phyloP scores from a whole-genome alignment of 495 filamentous ascomycete genomes.

The Pseudomonodictys pantanalensis region DNA sequence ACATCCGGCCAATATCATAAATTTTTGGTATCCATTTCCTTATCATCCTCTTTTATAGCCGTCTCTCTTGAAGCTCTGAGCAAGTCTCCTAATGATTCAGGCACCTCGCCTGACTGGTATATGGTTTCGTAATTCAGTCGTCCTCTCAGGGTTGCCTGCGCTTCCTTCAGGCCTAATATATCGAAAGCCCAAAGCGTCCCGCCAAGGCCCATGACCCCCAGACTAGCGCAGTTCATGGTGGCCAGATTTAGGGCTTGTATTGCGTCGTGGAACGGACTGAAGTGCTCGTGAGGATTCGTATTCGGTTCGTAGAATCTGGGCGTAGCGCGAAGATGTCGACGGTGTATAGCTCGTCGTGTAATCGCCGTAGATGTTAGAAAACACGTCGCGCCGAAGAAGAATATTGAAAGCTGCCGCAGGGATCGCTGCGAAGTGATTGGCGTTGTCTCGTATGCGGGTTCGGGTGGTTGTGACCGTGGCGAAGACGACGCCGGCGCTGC shows the following conservation, averaged over 20 bases:
- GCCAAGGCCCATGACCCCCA: slow-evolving; percentile 66
- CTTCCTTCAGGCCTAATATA: slow-evolving; percentile 66
- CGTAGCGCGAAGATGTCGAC: slow-evolving; percentile 51
- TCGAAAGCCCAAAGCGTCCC: slow-evolving; percentile 68
- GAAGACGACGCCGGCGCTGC: slow-evolving; percentile 13
- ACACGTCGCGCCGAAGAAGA: slow-evolving; percentile 71
- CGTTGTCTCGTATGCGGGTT: slow-evolving; percentile 26
- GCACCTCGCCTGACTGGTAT: slow-evolving; percentile 52
- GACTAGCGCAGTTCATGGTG: slow-evolving; percentile 71
- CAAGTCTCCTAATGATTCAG: slow-evolving; percentile 65
- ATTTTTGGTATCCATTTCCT: slow-evolving; percentile 11
- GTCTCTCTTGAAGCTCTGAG: slow-evolving; percentile 59
- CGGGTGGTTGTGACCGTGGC: slow-evolving; percentile 11
- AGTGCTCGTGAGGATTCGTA: slow-evolving; percentile 32
- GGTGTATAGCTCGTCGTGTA: slow-evolving; percentile 64
- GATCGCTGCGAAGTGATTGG: slow-evolving; percentile 44
- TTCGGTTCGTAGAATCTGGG: slow-evolving; percentile 64
- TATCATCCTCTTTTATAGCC: slow-evolving; percentile 35
- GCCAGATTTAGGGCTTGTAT: slow-evolving; percentile 78
- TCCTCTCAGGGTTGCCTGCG: slow-evolving; percentile 54
- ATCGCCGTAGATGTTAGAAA: slow-evolving; percentile 63
- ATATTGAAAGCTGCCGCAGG: slow-evolving; percentile 54
- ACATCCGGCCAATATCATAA: slow-evolving; percentile 18
- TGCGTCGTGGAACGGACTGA: slow-evolving; percentile 60
- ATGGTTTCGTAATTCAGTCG: slow-evolving; percentile 48